These are phyloP conservation scores for Aquanectria penicillioides DNA, from an alignment of 2,329 filamentous ascomycete species.

Conservation along the genomic window DNA sequence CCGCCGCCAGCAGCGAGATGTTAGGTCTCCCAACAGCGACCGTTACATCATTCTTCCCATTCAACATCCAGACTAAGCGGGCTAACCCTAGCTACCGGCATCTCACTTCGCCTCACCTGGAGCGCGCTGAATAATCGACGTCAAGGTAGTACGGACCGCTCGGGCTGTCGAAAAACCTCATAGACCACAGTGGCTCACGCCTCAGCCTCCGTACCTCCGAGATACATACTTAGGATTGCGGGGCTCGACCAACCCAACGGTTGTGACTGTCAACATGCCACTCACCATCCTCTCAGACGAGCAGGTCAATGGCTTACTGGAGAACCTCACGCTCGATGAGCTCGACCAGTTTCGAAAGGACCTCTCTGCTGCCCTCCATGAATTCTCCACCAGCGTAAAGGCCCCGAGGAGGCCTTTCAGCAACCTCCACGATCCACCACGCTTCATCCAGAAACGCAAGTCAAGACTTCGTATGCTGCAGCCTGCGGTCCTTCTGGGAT, in stretches of 20 bases:
- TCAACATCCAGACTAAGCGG: slow-evolving; percentile 13
- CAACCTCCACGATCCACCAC: slow-evolving; percentile 65
- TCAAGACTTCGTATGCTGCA: slow-evolving; percentile 79
- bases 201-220: slow-evolving; percentile 9
- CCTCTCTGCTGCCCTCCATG: slow-evolving; percentile 64
- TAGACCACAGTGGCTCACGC: neutral
- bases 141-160: neutral
- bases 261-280: slow-evolving; percentile 56
- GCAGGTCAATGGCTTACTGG: slow-evolving; percentile 64
- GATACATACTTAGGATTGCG: slow-evolving; percentile 13
- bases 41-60: slow-evolving; percentile 34
- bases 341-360: slow-evolving; percentile 61
- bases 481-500: slow-evolving; percentile 71
- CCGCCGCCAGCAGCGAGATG: slow-evolving; percentile 19
- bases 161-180: neutral
- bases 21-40: slow-evolving; percentile 21
- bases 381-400: slow-evolving; percentile 68
- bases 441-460: slow-evolving; percentile 57
- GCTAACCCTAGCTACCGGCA: slow-evolving; percentile 19
- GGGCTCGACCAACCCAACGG: neutral
- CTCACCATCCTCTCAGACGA: slow-evolving; percentile 68
- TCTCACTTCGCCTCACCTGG: neutral
- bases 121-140: slow-evolving; percentile 11
- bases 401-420: slow-evolving; percentile 57
- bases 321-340: slow-evolving; percentile 62